Evolutionary conservation across 768 basidiomycete genomes (phyloP), one percentile per base, ranked within the genome.

Genomic region (Leccinum variicolor): DNA sequence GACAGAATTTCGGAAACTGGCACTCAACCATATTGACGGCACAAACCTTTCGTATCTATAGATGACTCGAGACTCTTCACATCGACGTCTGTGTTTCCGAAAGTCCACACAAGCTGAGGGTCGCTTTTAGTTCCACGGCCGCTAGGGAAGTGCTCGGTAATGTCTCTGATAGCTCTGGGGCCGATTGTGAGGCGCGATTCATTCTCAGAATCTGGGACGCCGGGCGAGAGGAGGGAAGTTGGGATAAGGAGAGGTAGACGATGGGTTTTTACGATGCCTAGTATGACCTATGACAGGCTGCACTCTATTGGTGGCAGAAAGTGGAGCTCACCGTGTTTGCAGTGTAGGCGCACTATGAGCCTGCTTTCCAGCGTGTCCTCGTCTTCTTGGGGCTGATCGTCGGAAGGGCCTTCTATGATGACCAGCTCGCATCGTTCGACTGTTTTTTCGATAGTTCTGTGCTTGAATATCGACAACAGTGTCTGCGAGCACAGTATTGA

Each of bases 201-300:
- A 43, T 79, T 77, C 2, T 73, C 63, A 10, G 77, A 68, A 52
- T 87, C 83, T 3, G 85, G 84, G n/a, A 81, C 71, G n/a, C 79
- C 81, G 4, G 91, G 92, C 3, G 84, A 81, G 67, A 87, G 75
- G 39, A 87, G 77, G 19, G 83, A 77, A 3, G 78, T 79, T 34
- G 84, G 81, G 3, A 81, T 77, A 49, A 83, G 76, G 17, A 93
- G 73, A 17, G 84, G 76, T 10, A 93, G 73, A 17, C 85, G 81
- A 72, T 94, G 92, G 0, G 92, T 94, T 73, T 92, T 93, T 13
- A 89, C 74, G 54, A 93, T 85, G 45, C 90, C 91, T 93, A 53
- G 23, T 28, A 19, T 17, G 4, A 52, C 47, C 53, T 52, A 65
- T 61, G 60, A 53, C 46, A 54, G 56, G 21, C 25, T 46, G 58